A percentile compares a stretch with the other conserved stretches of the same genome.
Conservation (phyloP, 371 early-diverging fungal genomes). For the Mortierella sp. region DNA sequence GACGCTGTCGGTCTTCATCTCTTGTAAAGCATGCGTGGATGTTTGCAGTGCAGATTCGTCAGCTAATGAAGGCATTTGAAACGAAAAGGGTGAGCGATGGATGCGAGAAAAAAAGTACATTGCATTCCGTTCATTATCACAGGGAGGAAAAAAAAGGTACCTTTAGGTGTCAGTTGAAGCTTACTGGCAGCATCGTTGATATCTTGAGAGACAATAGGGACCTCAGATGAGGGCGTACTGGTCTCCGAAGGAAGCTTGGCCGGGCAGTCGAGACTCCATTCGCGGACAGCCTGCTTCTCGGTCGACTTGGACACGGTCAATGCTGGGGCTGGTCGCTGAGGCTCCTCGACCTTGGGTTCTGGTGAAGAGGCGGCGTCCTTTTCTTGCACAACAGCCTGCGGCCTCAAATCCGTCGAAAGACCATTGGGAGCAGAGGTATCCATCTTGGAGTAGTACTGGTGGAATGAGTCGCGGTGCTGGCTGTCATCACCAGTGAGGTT, state of each 20-base stretch:
- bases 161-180: background rate
- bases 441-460: constrained; percentile 21
- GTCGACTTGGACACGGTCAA: background rate
- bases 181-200: background rate
- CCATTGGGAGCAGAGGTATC: background rate
- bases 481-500: constrained; percentile 1
- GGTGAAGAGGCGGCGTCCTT: background rate
- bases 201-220: background rate
- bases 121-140: background rate
- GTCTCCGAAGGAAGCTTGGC: background rate
- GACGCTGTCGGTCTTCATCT: background rate
- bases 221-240: background rate
- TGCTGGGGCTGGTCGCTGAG: constrained; percentile 23
- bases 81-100: background rate
- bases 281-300: background rate
- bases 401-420: background rate
- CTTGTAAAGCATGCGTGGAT: background rate
- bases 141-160: background rate
- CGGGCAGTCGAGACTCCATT: background rate
- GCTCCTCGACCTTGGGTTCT: constrained; percentile 5
- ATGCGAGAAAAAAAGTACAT: background rate
- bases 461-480: constrained; percentile 12
- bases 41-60: background rate
- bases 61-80: background rate
- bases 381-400: background rate